Evolutionary conservation across 2,329 filamentous ascomycete genomes (phyloP).

Genomic region (Fusarium pininemorale): DNA sequence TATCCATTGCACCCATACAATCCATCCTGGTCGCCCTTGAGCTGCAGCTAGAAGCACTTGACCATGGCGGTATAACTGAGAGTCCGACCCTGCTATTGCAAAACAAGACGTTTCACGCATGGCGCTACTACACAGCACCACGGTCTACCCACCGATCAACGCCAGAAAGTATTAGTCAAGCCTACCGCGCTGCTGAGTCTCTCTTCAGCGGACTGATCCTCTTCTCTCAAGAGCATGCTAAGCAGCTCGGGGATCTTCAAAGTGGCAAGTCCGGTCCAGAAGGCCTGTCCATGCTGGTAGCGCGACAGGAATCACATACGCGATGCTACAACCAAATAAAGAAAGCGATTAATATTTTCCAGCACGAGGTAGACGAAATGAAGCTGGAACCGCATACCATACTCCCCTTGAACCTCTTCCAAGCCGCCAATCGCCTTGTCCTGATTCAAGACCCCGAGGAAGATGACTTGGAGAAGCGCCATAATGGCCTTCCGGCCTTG

Average conservation of each 20-base stretch:
- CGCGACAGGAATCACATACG: background rate
- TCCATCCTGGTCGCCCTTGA: background rate
- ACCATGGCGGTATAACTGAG: background rate
- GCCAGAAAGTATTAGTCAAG: background rate
- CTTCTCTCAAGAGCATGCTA: constrained; percentile 8
- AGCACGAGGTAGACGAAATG: background rate
- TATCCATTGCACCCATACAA: background rate
- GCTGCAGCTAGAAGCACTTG: background rate
- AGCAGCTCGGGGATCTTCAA: background rate
- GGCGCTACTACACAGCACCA: constrained; percentile 10
- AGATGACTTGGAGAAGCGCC: background rate
- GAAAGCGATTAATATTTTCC: background rate
- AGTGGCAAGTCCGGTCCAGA: background rate
- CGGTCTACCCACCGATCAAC: background rate
- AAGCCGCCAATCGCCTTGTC: background rate
- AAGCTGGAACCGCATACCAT: background rate
- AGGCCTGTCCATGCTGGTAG: background rate
- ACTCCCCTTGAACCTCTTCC: background rate
- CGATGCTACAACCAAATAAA: constrained; percentile 10
- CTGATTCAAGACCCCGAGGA: constrained; percentile 13
- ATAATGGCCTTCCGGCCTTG: background rate
- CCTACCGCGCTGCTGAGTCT: constrained; percentile 1
- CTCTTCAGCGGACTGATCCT: background rate
- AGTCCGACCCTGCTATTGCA: background rate
- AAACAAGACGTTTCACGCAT: background rate